Conservation (phyloP, 2,329 filamentous ascomycete genomes). For the Dactylellina drechsleri region DNA sequence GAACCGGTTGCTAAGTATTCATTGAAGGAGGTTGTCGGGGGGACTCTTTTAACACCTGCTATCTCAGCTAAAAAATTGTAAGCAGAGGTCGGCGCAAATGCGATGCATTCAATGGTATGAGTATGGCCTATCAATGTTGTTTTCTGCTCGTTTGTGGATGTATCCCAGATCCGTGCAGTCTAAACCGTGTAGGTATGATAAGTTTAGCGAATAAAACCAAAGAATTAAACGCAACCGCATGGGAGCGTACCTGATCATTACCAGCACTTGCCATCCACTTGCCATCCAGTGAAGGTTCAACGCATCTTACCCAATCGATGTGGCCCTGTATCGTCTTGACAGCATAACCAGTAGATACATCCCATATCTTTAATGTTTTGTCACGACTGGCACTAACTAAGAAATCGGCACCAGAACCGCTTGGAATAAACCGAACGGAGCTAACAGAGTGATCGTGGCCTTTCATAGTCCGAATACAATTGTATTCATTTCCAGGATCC, state of each 20-base stretch:
- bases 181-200: conserved; percentile 19
- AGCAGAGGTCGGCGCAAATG: conserved; percentile 80
- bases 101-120: conserved; percentile 84
- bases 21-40: conserved; percentile 76
- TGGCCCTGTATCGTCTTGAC: conserved; percentile 89
- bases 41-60: conserved; percentile 84
- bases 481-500: conserved; percentile 92
- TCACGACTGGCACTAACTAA: conserved; percentile 88
- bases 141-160: conserved; percentile 78
- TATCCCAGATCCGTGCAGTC: conserved; percentile 85
- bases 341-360: conserved; percentile 91
- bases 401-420: conserved; percentile 80
- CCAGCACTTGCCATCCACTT: conserved; percentile 83
- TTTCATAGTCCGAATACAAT: conserved; percentile 89
- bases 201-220: not conserved
- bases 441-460: conserved; percentile 94
- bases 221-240: not conserved
- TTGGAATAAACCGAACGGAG: conserved; percentile 86
- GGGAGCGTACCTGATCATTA: conserved; percentile 71
- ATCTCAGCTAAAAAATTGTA: conserved; percentile 81
- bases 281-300: conserved; percentile 83
- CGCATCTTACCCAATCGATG: conserved; percentile 88
- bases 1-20: conserved; percentile 92
- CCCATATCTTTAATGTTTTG: conserved; percentile 87
- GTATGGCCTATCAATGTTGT: conserved; percentile 86